phyloP scores from a whole-genome alignment of 805 yeast species.

The Kregervanrija delftensis region DNA sequence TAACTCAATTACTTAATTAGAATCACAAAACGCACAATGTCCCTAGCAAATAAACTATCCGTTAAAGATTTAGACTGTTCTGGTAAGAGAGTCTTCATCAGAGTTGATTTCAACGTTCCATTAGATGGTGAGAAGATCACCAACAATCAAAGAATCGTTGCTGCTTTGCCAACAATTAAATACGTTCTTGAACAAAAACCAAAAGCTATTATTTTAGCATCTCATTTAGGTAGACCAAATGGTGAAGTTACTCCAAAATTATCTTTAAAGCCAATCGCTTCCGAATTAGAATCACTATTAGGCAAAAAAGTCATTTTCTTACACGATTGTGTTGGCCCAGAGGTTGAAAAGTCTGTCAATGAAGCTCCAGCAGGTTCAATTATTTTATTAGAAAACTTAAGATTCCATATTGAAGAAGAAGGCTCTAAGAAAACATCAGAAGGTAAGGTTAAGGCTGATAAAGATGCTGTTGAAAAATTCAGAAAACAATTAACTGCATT shows the following conservation, averaged over 20 bases:
- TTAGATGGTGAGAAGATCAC: constrained; percentile 95
- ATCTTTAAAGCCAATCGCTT: constrained; percentile 90
- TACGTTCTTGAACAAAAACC: constrained; percentile 90
- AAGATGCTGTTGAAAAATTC: constrained; percentile 78
- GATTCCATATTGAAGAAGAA: constrained; percentile 98
- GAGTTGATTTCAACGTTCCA: constrained; percentile 95
- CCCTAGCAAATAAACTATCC: constrained; percentile 86
- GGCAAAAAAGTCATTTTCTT: constrained; percentile 73
- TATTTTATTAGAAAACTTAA: constrained; percentile 90
- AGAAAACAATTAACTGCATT: constrained; percentile 83
- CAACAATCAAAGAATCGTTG: constrained; percentile 99
- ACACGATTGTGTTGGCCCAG: constrained; percentile 86
- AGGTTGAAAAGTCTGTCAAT: constrained; percentile 76
- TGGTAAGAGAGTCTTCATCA: constrained; percentile 94
- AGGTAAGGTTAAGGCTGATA: constrained; percentile 86
- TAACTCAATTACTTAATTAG: too few species aligned
- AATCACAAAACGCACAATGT: constrained; percentile 44
- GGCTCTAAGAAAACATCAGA: constrained; percentile 81
- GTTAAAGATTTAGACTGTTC: constrained; percentile 84
- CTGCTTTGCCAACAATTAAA: constrained; percentile 97
- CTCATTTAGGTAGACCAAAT: constrained; percentile 99
- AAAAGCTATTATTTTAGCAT: constrained; percentile 85
- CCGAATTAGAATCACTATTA: constrained; percentile 76
- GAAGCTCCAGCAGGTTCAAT: constrained; percentile 73
- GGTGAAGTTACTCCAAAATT: constrained; percentile 83